Evolutionary conservation across 345 rosid genomes (phyloP).

Genomic region (Pistacia vera): DNA sequence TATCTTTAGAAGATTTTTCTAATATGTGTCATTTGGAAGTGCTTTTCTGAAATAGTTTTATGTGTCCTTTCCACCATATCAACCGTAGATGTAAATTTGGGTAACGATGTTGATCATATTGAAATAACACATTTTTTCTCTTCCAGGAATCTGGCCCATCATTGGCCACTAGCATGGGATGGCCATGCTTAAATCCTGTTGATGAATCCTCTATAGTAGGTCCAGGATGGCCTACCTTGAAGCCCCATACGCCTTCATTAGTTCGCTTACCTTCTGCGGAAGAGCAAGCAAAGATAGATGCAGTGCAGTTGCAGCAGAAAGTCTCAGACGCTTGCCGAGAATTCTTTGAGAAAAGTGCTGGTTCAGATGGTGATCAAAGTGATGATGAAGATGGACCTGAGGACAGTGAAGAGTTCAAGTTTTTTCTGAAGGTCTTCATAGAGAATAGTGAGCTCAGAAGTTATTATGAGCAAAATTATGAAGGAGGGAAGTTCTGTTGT

Average conservation of each 20-base stretch:
- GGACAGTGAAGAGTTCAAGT: constrained; percentile 35
- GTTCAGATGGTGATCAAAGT: constrained; percentile 26
- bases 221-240: constrained; percentile 20
- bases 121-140: not conserved
- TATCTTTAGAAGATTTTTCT: not conserved
- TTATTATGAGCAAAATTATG: constrained; percentile 39
- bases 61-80: not conserved
- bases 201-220: constrained; percentile 1
- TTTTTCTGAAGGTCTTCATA: constrained; percentile 38
- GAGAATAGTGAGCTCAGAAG: constrained; percentile 46
- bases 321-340: constrained; percentile 20
- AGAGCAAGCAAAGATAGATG: constrained; percentile 19
- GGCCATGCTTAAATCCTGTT: constrained; percentile 23
- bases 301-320: constrained; percentile 22
- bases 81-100: not conserved
- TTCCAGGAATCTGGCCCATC: constrained; percentile 22
- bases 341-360: constrained; percentile 17
- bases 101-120: not conserved
- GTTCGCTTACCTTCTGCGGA: constrained; percentile 9
- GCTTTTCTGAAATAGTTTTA: constrained; percentile 2
- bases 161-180: constrained; percentile 9
- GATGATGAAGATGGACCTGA: constrained; percentile 26
- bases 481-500: constrained; percentile 44
- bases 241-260: constrained; percentile 9
- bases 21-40: not conserved